These are phyloP conservation scores for Dactylellina parvicollis DNA, from an alignment of 2,329 filamentous ascomycete genomes.

Conservation along the genomic window DNA sequence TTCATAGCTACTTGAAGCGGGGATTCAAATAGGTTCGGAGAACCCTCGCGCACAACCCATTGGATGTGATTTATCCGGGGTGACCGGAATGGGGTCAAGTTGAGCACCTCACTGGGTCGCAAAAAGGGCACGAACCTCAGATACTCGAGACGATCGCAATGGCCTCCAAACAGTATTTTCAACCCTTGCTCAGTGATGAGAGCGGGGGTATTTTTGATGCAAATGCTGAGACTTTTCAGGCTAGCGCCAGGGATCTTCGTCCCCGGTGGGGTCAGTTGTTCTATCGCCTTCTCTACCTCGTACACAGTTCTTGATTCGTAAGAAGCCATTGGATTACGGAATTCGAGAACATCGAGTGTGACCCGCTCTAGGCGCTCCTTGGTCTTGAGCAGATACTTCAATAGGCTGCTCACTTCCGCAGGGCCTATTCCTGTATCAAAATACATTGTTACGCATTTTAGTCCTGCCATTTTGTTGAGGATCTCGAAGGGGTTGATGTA, in stretches of 20 bases:
- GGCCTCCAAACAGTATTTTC: constrained; percentile 11
- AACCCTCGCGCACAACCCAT: constrained; percentile 11
- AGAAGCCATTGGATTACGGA: constrained; percentile 16
- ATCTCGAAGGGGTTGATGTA: constrained; percentile 38
- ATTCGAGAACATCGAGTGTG: constrained; percentile 21
- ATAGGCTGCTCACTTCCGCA: constrained; percentile 10
- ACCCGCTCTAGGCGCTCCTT: constrained; percentile 22
- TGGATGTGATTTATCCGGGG: constrained; percentile 2
- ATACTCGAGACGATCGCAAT: constrained; percentile 10
- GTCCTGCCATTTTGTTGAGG: constrained; percentile 35
- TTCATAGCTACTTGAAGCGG: background rate
- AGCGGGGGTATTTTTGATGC: background rate
- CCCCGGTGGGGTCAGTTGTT: background rate
- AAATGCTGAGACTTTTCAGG: constrained; percentile 21
- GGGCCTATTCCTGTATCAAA: constrained; percentile 15
- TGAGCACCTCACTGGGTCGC: background rate
- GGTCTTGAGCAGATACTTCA: constrained; percentile 29
- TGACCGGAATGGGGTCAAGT: constrained; percentile 14
- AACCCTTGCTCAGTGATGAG: background rate
- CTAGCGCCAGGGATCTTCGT: background rate
- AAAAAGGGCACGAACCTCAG: constrained; percentile 20
- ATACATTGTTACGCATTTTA: constrained; percentile 34
- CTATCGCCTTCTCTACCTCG: constrained; percentile 7
- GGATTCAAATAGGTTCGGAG: background rate
- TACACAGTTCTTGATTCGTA: constrained; percentile 43